Percentiles rank a stretch among this genome's conserved stretches.
Conservation (phyloP, 805 yeast species). For the Monosporozyma aerobia region DNA sequence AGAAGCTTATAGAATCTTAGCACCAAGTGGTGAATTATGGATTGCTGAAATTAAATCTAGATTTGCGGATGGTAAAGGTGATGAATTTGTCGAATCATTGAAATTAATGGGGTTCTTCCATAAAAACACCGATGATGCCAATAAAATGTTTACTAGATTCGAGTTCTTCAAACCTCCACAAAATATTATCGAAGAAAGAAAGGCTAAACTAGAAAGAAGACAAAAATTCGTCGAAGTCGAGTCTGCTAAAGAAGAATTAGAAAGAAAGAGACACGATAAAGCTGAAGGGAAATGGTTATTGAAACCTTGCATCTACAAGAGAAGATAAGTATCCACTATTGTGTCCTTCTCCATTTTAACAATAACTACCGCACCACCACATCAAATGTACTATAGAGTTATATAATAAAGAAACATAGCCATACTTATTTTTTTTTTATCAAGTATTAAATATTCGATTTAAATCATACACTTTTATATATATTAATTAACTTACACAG, state of each 20-base stretch:
- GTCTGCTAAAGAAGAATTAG: constrained; percentile 50
- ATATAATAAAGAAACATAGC: neutral
- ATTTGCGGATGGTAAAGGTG: constrained; percentile 64
- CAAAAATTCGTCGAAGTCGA: constrained; percentile 65
- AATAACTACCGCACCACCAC: neutral
- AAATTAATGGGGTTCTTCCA: constrained; percentile 79
- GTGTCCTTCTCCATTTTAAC: neutral
- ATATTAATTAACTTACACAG: neutral
- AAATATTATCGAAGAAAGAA: constrained; percentile 54
- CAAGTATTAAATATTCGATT: neutral
- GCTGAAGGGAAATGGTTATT: constrained; percentile 85
- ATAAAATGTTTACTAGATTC: constrained; percentile 90
- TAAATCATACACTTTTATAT: neutral
- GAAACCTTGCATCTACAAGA: constrained; percentile 93
- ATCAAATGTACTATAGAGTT: neutral
- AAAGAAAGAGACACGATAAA: constrained; percentile 39
- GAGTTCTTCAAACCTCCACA: constrained; percentile 84
- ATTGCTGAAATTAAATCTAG: constrained; percentile 95
- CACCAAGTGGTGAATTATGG: constrained; percentile 93
- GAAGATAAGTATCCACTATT: constrained; percentile 42
- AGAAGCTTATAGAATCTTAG: constrained; percentile 80
- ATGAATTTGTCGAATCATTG: constrained; percentile 72
- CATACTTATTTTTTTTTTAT: neutral
- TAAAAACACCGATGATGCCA: constrained; percentile 73
- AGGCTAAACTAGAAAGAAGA: constrained; percentile 51